Evolutionary conservation across 2,329 filamentous ascomycete genomes (phyloP).

Genomic region (Calonectria naviculata): DNA sequence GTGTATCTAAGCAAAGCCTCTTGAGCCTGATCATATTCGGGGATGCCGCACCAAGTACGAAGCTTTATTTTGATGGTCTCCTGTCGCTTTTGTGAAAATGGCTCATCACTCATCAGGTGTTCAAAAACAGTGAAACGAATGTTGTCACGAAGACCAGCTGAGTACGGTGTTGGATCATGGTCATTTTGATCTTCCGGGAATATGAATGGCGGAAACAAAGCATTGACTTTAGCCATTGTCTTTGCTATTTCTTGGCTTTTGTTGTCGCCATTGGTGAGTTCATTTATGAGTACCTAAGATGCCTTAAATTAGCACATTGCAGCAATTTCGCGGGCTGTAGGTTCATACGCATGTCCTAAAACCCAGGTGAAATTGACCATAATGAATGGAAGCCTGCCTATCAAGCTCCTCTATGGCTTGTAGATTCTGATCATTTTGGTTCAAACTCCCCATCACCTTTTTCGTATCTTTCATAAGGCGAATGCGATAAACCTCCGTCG

Average conservation of each 20-base stretch:
- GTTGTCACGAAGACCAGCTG: conserved; percentile 46
- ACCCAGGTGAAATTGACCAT: conserved; percentile 45
- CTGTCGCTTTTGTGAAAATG: conserved; percentile 30
- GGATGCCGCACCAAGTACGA: conserved; percentile 46
- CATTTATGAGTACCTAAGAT: conserved; percentile 42
- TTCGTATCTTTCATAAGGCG: conserved; percentile 39
- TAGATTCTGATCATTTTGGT: conserved; percentile 20
- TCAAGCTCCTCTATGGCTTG: conserved; percentile 45
- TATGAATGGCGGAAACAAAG: conserved; percentile 46
- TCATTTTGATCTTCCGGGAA: conserved; percentile 36
- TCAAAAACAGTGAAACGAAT: conserved; percentile 49
- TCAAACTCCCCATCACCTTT: conserved; percentile 21
- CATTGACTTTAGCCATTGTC: conserved; percentile 49
- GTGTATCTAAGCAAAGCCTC: conserved; percentile 44
- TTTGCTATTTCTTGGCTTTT: conserved; percentile 25
- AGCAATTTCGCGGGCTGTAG: too few species aligned
- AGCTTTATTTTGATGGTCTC: conserved; percentile 44
- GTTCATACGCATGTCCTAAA: conserved; percentile 46
- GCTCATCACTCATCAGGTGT: conserved; percentile 43
- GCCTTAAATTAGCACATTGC: background rate
- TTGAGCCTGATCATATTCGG: conserved; percentile 43
- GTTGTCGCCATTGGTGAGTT: conserved; percentile 26
- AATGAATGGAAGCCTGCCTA: conserved; percentile 41
- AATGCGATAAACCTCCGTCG: conserved; percentile 46
- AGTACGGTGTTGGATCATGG: conserved; percentile 42